Evolutionary conservation across 306 rosid species (phyloP), one percentile per base, ranked within the genome.

Genomic region (Trichosanthes cucumerina): DNA sequence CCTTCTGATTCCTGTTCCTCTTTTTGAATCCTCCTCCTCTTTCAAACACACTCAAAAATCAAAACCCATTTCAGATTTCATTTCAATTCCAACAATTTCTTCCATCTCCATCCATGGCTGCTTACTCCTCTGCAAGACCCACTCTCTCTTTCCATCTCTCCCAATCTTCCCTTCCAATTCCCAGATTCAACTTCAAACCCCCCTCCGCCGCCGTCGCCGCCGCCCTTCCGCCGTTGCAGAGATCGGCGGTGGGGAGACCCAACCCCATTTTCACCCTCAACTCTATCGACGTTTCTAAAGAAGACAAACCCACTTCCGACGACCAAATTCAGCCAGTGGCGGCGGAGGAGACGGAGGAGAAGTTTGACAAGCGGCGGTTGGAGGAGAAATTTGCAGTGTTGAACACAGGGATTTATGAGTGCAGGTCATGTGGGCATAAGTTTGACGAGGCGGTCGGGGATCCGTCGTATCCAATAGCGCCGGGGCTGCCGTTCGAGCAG

Each of bases 351-450:
- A 16, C 2, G 78, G 1, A 1, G 23, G 87, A 78, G 16, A 79
- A 16, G 1, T 52, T 90, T 33, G 95, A 91, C 24, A 86, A 81
- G 69, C 93, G 90, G 2, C 85, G 97, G 1, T 59, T 95, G 19
- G 97, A 95, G 64, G 97, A 95, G 96, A 92, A 89, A 70, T 95
- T 95, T 80, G 99, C 97, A 0, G 97, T 92, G 5, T 73, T 96
- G 70, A 96, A 92, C 54, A 96, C 99, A 0, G 98, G 99, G 6
- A 93, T 96, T 28, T 88, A 87, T 11, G 99, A 96, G 78, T 96
- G 99, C 88, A 91, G 97, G 66, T 96, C 99, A 3, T 96, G 97
- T 79, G 97, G 98, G 15, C 91, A 91, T 82, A 96, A 90, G 47
- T 96, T 88, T 57, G 99, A 92, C 58, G 97, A 96, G 83, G 85